Base-by-base conservation (phyloP, 192 early-diverging fungal species). In the Backusella mclennaniae region DNA sequence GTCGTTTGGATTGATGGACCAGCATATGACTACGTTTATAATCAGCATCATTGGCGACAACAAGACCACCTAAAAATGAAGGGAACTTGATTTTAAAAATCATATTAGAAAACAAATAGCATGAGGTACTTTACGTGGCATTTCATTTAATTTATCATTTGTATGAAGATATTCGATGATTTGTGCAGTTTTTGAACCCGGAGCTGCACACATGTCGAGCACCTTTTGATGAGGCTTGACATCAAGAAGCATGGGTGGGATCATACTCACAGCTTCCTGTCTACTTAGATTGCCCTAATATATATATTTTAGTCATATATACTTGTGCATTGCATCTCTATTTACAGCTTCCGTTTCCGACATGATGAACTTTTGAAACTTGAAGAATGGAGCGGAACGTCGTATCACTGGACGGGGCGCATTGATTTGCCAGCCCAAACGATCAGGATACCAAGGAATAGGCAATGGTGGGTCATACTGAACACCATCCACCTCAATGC, bases 221-320 rank as follows among this genome's bases (percentile, higher is more conserved):
- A 89, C 70, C 12, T 29, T 52, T 80, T 99, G 96, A 66, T 92
- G 83, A 15, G 95, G 90, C 81, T 94, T 85, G 33, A 98, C 92
- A 79, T 97, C 95, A 73, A 99, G 84, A 36, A 98, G 79, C 74
- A 96, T 83, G 38, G 94, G 93, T 17, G 98, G 98, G 77, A 98
- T 95, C 98, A 99, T 99, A 84, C 92, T 94, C 67, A 98, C 97
- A 5, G 92, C 94, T 77, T 98, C 97, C 86, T 99, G 98, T 46
- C 97, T 87, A 80, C 91, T 94, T 70, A 98, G 93, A 84, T 99
- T 98, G 69, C 98, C 98, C 87, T 87, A 78, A 26, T 19, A 59
- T 39, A 67, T 3, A 33, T 33, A 7, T 31, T 17, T 69, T 19
- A 69, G 36, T 23, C 2, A 36, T 3, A 7, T n/a, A 4, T 36